Evolutionary conservation across 441 rosid species (phyloP).

Genomic region (Mallotus japonicus): DNA sequence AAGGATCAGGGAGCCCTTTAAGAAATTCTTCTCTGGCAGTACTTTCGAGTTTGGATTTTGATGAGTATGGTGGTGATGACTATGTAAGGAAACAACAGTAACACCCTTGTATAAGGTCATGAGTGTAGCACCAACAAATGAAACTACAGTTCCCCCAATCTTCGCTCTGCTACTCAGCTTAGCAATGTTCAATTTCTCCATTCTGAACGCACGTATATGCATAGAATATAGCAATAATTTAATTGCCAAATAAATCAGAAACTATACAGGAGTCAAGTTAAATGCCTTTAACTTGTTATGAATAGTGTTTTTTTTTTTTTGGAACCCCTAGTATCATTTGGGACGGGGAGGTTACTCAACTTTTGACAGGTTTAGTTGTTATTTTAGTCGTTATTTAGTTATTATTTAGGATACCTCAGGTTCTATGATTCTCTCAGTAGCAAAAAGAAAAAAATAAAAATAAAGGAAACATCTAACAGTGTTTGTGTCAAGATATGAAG

Average conservation of each 20-base stretch:
- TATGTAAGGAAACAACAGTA: not conserved
- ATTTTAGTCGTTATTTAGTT: no score
- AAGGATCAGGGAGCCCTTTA: slow-evolving; percentile 8
- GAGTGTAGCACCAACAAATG: slow-evolving; percentile 7
- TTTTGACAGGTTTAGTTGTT: no score
- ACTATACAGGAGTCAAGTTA: not conserved
- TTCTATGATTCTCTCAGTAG: no score
- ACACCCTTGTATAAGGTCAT: slow-evolving; percentile 11
- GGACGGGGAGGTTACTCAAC: no score
- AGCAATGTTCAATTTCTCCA: not conserved
- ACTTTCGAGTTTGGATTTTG: not conserved
- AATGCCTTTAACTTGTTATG: no score
- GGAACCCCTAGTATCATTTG: not conserved
- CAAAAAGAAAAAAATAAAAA: no score
- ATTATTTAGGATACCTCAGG: no score
- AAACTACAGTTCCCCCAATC: slow-evolving; percentile 8
- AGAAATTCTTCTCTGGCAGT: not conserved
- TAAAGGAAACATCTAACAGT: no score
- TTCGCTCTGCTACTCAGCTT: slow-evolving; percentile 2
- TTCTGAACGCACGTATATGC: not conserved
- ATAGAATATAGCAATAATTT: not conserved
- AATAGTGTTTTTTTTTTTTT: no score
- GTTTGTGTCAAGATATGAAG: no score
- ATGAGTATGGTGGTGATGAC: not conserved
- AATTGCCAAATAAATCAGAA: not conserved